phyloP scores from a whole-genome alignment of 805 yeast species.

The Helenozyma baotianmanensis region DNA sequence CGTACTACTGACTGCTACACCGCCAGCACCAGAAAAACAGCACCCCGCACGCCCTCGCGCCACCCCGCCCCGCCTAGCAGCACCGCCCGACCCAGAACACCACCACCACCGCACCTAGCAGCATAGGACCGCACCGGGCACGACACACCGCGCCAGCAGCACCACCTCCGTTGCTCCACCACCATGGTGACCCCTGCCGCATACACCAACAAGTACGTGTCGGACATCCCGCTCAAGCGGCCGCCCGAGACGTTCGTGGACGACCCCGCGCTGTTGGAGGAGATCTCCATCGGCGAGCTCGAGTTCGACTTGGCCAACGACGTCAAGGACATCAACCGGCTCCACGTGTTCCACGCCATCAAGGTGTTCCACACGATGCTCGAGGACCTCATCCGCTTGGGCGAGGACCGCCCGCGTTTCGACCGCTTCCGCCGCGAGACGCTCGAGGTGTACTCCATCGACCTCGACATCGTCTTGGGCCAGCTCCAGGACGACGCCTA shows the following conservation, averaged over 20 bases:
- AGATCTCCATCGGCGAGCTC: slow-evolving; percentile 30
- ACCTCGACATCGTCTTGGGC: slow-evolving; percentile 6
- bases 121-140: no score
- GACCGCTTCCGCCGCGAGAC: slow-evolving; percentile 23
- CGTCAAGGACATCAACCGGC: slow-evolving; percentile 29
- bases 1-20: no score
- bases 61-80: no score
- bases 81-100: no score
- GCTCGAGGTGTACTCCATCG: slow-evolving; percentile 17
- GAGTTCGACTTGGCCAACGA: slow-evolving; percentile 27
- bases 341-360: slow-evolving; percentile 34
- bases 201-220: slow-evolving; percentile 13
- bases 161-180: no score
- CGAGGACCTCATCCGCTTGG: slow-evolving; percentile 30
- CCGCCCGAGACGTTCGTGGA: slow-evolving; percentile 39
- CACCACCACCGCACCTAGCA: no score
- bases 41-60: no score
- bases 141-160: no score
- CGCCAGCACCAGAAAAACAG: no score
- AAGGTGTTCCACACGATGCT: slow-evolving; percentile 25
- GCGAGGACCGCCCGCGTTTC: slow-evolving; percentile 19
- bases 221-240: slow-evolving; percentile 35
- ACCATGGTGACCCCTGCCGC: background rate
- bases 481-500: background rate
- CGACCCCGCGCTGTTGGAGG: slow-evolving; percentile 32